phyloP scores from a whole-genome alignment of 352 stramenopile genomes.

The Globisporangium emineosum region DNA sequence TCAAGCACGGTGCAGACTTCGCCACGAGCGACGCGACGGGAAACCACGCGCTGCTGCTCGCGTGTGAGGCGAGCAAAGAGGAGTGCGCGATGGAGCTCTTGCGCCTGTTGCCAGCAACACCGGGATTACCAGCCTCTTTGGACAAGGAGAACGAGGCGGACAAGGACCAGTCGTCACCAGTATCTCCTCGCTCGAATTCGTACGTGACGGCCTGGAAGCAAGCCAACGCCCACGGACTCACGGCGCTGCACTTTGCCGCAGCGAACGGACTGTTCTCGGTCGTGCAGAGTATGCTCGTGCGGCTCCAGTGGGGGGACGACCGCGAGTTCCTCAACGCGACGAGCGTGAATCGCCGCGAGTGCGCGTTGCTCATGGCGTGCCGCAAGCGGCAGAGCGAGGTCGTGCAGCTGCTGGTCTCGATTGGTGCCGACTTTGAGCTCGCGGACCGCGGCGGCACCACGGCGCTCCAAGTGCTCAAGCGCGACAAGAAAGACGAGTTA shows the following conservation, averaged over 20 bases:
- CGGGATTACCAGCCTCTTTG: background rate
- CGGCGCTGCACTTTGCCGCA: conserved; percentile 58
- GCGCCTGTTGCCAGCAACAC: conserved; percentile 8
- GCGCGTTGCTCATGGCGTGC: conserved; percentile 57
- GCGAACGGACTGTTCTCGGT: conserved; percentile 36
- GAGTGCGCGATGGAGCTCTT: conserved; percentile 50
- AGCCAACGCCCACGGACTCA: conserved; percentile 51
- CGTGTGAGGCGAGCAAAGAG: conserved; percentile 51
- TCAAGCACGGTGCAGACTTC: conserved; percentile 44
- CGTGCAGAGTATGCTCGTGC: conserved; percentile 32
- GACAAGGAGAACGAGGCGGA: background rate
- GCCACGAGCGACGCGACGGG: conserved; percentile 35
- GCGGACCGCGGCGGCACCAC: conserved; percentile 49
- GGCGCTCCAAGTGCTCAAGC: conserved; percentile 43
- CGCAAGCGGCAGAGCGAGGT: conserved; percentile 53
- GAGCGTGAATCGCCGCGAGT: conserved; percentile 46
- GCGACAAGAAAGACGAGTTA: conserved; percentile 48
- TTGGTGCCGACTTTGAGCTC: conserved; percentile 40
- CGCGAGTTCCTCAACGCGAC: conserved; percentile 41
- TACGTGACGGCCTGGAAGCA: conserved; percentile 33
- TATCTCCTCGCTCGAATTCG: background rate
- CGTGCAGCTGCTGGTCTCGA: conserved; percentile 34
- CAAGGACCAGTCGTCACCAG: conserved; percentile 12
- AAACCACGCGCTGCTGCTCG: conserved; percentile 51
- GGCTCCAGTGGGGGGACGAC: conserved; percentile 31